phyloP scores from a whole-genome alignment of 2,329 filamentous ascomycete genomes.

The Apiospora marii region DNA sequence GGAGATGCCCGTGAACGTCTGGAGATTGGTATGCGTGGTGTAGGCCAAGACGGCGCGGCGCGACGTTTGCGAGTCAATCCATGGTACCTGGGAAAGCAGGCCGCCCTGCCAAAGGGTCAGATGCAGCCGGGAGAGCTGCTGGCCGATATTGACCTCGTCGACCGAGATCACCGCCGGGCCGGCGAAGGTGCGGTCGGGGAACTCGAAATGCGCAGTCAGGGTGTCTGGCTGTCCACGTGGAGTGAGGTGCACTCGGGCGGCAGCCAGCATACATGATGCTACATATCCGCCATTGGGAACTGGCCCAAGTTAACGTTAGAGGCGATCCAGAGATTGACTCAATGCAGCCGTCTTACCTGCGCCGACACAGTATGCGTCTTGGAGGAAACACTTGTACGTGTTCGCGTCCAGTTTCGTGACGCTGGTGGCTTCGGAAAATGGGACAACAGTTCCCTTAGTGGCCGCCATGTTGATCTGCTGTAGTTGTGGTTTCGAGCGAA shows the following conservation, averaged over 20 bases:
- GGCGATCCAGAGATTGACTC: too few relatives aligned
- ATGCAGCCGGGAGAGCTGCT: slow-evolving; percentile 35
- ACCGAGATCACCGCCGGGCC: slow-evolving; percentile 34
- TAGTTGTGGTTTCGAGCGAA: background rate
- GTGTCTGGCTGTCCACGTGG: slow-evolving; percentile 29
- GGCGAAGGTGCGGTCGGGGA: slow-evolving; percentile 28
- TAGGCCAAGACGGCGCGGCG: slow-evolving; percentile 31
- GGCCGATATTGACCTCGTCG: slow-evolving; percentile 37
- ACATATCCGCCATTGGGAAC: slow-evolving; percentile 41
- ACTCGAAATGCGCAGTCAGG: slow-evolving; percentile 35
- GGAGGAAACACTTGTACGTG: slow-evolving; percentile 36
- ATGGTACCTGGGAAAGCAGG: slow-evolving; percentile 27
- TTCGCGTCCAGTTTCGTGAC: slow-evolving; percentile 36
- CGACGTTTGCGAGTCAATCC: slow-evolving; percentile 28
- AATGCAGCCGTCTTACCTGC: slow-evolving; percentile 30
- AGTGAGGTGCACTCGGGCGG: slow-evolving; percentile 32
- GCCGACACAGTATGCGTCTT: slow-evolving; percentile 35
- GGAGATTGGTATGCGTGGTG: slow-evolving; percentile 29
- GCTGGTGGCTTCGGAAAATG: slow-evolving; percentile 33
- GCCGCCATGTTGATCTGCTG: too few relatives aligned
- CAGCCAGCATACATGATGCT: slow-evolving; percentile 35
- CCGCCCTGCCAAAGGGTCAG: slow-evolving; percentile 36
- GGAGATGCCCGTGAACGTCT: slow-evolving; percentile 25
- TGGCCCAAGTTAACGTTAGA: slow-evolving; percentile 17
- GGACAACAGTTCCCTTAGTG: slow-evolving; percentile 26